A percentile compares a stretch with the other conserved stretches of the same genome.
phyloP scores from a whole-genome alignment of 2,329 filamentous ascomycete species.

The Colletotrichum orbiculare region DNA sequence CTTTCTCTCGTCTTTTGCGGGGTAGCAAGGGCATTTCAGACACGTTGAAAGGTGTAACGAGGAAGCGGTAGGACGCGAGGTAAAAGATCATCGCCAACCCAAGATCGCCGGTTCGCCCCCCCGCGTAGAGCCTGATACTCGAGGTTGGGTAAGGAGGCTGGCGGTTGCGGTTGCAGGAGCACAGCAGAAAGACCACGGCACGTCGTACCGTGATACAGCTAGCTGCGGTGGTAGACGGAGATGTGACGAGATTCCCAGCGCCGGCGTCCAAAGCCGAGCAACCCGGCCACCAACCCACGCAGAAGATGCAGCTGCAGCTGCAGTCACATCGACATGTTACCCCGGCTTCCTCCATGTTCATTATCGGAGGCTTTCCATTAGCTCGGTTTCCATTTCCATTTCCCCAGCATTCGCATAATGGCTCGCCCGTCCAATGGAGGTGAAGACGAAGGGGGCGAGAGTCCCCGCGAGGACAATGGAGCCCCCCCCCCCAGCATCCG shows the following conservation, averaged over 20 bases:
- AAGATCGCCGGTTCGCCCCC: slow-evolving; percentile 15
- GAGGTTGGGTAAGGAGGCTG: neutral
- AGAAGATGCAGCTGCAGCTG: slow-evolving; percentile 2
- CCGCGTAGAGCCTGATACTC: neutral
- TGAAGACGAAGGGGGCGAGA: neutral
- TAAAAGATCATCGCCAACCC: neutral
- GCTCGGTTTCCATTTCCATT: slow-evolving; percentile 36
- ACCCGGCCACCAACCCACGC: slow-evolving; percentile 14
- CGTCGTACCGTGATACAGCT: neutral
- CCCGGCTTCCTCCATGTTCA: slow-evolving; percentile 25
- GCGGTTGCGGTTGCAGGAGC: neutral
- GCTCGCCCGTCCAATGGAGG: slow-evolving; percentile 23
- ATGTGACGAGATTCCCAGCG: slow-evolving; percentile 2
- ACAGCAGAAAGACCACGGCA: too few species aligned
- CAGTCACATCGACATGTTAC: neutral
- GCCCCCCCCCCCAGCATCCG: neutral
- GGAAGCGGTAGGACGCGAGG: neutral
- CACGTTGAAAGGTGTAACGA: neutral
- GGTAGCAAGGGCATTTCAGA: slow-evolving; percentile 2
- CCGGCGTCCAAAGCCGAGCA: slow-evolving; percentile 25
- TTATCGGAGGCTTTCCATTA: slow-evolving; percentile 34
- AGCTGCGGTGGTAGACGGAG: neutral
- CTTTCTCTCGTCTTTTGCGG: slow-evolving; percentile 26
- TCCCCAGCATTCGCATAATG: slow-evolving; percentile 37
- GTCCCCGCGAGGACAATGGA: neutral